Conservation (phyloP, 2,329 filamentous ascomycete species). For the Colletotrichum simmondsii region DNA sequence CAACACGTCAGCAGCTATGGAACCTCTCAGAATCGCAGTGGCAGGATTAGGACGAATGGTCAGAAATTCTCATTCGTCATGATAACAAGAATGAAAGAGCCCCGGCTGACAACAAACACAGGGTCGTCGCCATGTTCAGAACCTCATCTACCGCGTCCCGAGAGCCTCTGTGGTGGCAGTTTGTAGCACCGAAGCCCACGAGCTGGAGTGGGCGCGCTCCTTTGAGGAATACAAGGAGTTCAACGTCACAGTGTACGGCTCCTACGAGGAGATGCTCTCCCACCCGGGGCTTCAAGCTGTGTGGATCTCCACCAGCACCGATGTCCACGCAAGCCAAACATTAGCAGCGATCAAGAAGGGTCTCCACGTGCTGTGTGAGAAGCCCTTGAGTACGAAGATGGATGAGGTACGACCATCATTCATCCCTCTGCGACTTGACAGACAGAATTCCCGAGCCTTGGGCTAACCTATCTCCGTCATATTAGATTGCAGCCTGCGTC, state of each 20-base stretch:
- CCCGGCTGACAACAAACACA: not conserved
- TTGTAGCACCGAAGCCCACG: not conserved
- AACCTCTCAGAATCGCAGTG: not conserved
- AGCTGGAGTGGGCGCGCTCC: not conserved
- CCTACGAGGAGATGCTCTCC: not conserved
- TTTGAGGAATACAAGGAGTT: not conserved
- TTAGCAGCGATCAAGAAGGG: constrained; percentile 64
- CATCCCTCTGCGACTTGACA: too few species aligned
- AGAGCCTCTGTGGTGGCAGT: not conserved
- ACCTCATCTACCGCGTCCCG: not conserved
- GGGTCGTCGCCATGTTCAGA: not conserved
- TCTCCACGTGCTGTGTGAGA: constrained; percentile 68
- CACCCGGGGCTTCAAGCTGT: constrained; percentile 46
- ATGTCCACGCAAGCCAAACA: constrained; percentile 66
- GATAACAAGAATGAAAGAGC: rapidly evolving
- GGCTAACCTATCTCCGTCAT: too few species aligned
- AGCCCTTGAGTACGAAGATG: constrained; percentile 67
- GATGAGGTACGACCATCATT: constrained; percentile 58
- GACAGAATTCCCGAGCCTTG: not conserved
- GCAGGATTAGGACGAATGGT: not conserved
- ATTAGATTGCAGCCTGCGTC: constrained; percentile 57
- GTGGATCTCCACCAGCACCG: constrained; percentile 53
- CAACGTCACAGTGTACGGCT: not conserved
- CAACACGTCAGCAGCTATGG: too few species aligned
- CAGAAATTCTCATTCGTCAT: too few species aligned